Conservation (phyloP, 306 rosid genomes). For the Lathyrus aphaca region DNA sequence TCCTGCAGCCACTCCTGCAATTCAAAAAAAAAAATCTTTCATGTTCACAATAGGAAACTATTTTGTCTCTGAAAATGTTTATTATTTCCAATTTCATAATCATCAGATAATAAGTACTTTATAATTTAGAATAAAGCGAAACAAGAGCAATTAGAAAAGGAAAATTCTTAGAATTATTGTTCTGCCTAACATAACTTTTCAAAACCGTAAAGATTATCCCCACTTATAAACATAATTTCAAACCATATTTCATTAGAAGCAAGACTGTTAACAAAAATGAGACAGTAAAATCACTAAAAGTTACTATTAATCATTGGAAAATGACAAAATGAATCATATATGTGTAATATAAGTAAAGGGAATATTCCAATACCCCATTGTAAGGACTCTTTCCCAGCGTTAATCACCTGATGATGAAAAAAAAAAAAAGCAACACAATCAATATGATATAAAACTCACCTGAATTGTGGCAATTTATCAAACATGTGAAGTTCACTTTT, state of each 20-base stretch:
- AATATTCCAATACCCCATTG: constrained; percentile 73
- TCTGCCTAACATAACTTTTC: too few species aligned
- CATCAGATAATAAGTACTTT: neutral
- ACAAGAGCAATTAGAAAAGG: neutral
- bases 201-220: too few species aligned
- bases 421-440: neutral
- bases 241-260: too few species aligned
- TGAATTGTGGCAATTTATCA: neutral
- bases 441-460: neutral
- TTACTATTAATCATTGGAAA: neutral
- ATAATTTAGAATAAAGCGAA: neutral
- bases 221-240: too few species aligned
- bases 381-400: constrained; percentile 77
- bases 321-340: neutral
- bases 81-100: neutral
- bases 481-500: constrained; percentile 1
- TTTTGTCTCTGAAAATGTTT: neutral
- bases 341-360: constrained; percentile 5
- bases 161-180: neutral
- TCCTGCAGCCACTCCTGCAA: constrained; percentile 90
- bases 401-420: constrained; percentile 63
- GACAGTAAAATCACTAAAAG: neutral
- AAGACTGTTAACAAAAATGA: neutral
- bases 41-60: neutral
- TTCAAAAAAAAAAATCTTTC: constrained; percentile 9